Percentiles rank a stretch among this genome's conserved stretches.
These are phyloP conservation scores for Suillus discolor DNA, from an alignment of 768 basidiomycete species.

Conservation along the genomic window DNA sequence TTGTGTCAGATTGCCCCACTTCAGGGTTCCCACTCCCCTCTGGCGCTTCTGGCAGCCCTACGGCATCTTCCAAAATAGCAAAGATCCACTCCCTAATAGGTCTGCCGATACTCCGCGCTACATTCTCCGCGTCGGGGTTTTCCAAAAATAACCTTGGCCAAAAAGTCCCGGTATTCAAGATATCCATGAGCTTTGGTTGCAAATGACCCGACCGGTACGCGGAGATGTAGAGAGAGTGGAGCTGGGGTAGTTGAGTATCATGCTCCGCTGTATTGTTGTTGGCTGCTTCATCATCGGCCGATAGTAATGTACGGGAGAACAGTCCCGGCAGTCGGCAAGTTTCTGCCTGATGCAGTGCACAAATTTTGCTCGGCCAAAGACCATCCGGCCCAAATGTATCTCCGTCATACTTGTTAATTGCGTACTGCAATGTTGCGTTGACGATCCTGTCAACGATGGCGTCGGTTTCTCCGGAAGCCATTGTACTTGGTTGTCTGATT, in stretches of 20 bases:
- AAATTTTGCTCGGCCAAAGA: slow-evolving; percentile 60
- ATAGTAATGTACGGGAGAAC: slow-evolving; percentile 46
- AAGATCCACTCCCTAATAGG: slow-evolving; percentile 68
- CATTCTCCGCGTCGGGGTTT: slow-evolving; percentile 72
- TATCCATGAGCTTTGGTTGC: slow-evolving; percentile 58
- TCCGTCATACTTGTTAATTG: slow-evolving; percentile 62
- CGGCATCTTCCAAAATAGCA: slow-evolving; percentile 64
- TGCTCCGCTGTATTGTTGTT: slow-evolving; percentile 13
- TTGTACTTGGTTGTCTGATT: slow-evolving; percentile 44
- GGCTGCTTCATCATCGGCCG: slow-evolving; percentile 9
- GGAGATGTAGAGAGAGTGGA: slow-evolving; percentile 55
- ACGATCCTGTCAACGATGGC: slow-evolving; percentile 68
- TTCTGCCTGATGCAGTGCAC: slow-evolving; percentile 61
- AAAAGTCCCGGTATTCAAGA: slow-evolving; percentile 60
- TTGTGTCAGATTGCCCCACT: slow-evolving; percentile 19
- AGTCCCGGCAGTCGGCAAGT: slow-evolving; percentile 56
- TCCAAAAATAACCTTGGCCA: slow-evolving; percentile 81
- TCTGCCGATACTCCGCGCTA: slow-evolving; percentile 61
- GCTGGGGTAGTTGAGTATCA: slow-evolving; percentile 17
- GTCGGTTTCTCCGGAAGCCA: slow-evolving; percentile 67
- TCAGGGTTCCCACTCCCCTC: slow-evolving; percentile 26
- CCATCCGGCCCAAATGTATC: slow-evolving; percentile 37
- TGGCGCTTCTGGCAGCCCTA: slow-evolving; percentile 54
- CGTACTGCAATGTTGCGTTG: slow-evolving; percentile 76
- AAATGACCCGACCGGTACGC: slow-evolving; percentile 66